Percentiles rank a stretch among this genome's conserved stretches.
Conservation (phyloP, 2,329 filamentous ascomycete genomes). For the Aureobasidium zeae region DNA sequence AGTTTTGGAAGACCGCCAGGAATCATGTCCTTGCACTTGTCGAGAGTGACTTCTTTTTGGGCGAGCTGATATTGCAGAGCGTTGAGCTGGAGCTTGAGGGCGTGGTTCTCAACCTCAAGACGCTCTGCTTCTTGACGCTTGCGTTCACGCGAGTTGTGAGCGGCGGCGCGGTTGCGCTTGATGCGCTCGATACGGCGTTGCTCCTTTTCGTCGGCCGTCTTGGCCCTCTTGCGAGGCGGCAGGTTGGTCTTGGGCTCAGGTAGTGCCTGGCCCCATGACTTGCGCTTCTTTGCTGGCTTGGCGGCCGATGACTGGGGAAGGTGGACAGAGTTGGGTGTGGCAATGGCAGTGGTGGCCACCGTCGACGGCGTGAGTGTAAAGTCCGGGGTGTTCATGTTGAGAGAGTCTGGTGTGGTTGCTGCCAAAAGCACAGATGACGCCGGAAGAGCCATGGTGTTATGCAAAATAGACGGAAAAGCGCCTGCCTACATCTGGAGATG, state of each 20-base stretch:
- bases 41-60: slow-evolving; percentile 17
- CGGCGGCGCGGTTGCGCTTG: slow-evolving; percentile 87
- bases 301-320: slow-evolving; percentile 14
- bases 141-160: slow-evolving; percentile 90
- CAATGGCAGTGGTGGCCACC: not conserved
- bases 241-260: slow-evolving; percentile 95
- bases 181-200: slow-evolving; percentile 95
- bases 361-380: slow-evolving; percentile 9
- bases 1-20: slow-evolving; percentile 17
- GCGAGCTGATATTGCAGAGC: slow-evolving; percentile 14
- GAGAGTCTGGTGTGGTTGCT: slow-evolving; percentile 12
- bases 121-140: slow-evolving; percentile 86
- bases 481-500: slow-evolving; percentile 13
- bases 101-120: slow-evolving; percentile 44
- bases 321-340: slow-evolving; percentile 2
- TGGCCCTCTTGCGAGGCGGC: slow-evolving; percentile 90
- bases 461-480: not conserved
- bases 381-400: slow-evolving; percentile 17
- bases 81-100: slow-evolving; percentile 15
- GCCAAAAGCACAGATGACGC: slow-evolving; percentile 5
- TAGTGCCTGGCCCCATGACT: slow-evolving; percentile 96
- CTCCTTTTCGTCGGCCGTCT: slow-evolving; percentile 98
- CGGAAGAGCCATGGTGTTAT: slow-evolving; percentile 12
- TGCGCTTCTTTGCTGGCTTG: slow-evolving; percentile 81
- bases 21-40: slow-evolving; percentile 18